These are phyloP conservation scores for Penicillium hordei DNA, from an alignment of 2,329 filamentous ascomycete genomes.

Conservation along the genomic window DNA sequence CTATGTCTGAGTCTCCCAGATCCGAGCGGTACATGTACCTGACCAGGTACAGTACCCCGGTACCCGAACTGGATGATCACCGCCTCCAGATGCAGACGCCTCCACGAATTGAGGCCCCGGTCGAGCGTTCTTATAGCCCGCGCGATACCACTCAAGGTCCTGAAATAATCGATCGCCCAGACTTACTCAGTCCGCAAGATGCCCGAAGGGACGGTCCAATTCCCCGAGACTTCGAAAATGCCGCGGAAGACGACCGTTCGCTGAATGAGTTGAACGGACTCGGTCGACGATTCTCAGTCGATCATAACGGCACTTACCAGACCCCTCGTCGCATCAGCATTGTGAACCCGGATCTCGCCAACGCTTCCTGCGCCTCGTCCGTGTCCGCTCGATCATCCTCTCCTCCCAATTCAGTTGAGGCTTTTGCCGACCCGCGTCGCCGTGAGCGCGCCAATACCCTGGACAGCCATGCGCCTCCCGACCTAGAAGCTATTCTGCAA, in stretches of 20 bases:
- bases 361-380: slow-evolving; percentile 50
- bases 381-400: slow-evolving; percentile 68
- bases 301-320: slow-evolving; percentile 41
- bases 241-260: slow-evolving; percentile 68
- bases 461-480: slow-evolving; percentile 59
- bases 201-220: slow-evolving; percentile 48
- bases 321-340: slow-evolving; percentile 37
- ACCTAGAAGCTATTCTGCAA: slow-evolving; percentile 61
- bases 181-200: slow-evolving; percentile 50
- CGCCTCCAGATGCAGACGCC: slow-evolving; percentile 53
- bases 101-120: slow-evolving; percentile 36
- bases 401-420: slow-evolving; percentile 95
- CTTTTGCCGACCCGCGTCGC: slow-evolving; percentile 86
- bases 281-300: slow-evolving; percentile 42
- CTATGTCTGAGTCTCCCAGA: slow-evolving; percentile 56
- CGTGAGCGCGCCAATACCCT: slow-evolving; percentile 71
- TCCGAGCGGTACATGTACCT: slow-evolving; percentile 63
- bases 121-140: slow-evolving; percentile 35
- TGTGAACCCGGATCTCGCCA: slow-evolving; percentile 40
- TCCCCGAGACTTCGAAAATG: slow-evolving; percentile 83
- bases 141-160: slow-evolving; percentile 47
- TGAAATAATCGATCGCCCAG: slow-evolving; percentile 50
- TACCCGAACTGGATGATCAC: slow-evolving; percentile 78
- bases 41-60: slow-evolving; percentile 63
- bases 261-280: slow-evolving; percentile 36